Percentiles rank a stretch among this genome's conserved stretches.
Evolutionary conservation across 2,329 filamentous ascomycete genomes (phyloP).

Genomic region (Hysterium pulicare): DNA sequence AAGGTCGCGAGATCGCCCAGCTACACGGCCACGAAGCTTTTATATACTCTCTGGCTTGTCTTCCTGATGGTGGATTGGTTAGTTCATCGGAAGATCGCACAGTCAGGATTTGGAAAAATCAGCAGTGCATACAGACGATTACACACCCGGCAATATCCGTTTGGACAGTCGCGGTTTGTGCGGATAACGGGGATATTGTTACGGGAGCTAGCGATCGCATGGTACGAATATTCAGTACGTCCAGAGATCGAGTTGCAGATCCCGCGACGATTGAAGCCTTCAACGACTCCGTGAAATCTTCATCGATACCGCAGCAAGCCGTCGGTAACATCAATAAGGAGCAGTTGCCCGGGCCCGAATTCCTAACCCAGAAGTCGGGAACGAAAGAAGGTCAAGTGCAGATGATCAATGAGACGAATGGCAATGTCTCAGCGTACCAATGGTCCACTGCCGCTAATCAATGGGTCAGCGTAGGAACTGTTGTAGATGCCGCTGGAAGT

Average conservation of each 20-base stretch:
- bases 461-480: constrained; percentile 89
- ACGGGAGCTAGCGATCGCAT: constrained; percentile 86
- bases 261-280: constrained; percentile 68
- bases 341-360: constrained; percentile 83
- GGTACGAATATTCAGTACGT: constrained; percentile 79
- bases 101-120: constrained; percentile 79
- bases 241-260: constrained; percentile 65
- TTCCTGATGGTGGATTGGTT: constrained; percentile 82
- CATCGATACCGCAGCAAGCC: constrained; percentile 83
- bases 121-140: constrained; percentile 86
- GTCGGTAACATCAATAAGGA: constrained; percentile 80
- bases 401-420: constrained; percentile 81
- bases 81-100: constrained; percentile 95
- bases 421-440: constrained; percentile 78
- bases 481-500: constrained; percentile 84
- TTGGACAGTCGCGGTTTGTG: constrained; percentile 83
- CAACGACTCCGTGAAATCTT: constrained; percentile 75
- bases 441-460: constrained; percentile 68
- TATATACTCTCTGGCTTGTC: constrained; percentile 77
- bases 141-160: constrained; percentile 96
- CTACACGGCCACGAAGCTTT: constrained; percentile 90
- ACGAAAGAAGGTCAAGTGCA: constrained; percentile 97
- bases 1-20: constrained; percentile 71
- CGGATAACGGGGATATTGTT: constrained; percentile 85
- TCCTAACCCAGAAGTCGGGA: constrained; percentile 74